Evolutionary conservation across 129 eudicot genomes (phyloP).

Genomic region (Tagetes erecta): DNA sequence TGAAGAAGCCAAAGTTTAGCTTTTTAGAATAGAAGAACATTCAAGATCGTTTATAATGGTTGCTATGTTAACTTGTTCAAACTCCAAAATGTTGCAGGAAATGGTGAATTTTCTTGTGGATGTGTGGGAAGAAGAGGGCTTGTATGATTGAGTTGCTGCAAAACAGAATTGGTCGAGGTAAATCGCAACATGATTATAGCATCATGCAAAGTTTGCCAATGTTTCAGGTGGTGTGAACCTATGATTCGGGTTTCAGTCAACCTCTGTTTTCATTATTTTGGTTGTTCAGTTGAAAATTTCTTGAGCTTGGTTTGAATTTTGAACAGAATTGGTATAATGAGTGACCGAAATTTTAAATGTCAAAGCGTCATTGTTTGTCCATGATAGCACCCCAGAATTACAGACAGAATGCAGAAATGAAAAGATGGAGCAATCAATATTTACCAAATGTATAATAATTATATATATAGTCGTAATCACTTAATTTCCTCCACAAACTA

Average conservation of each 20-base stretch:
- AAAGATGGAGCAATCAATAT: too few relatives aligned
- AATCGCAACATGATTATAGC: slow-evolving; percentile 28
- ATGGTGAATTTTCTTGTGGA: slow-evolving; percentile 86
- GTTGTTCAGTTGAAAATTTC: slow-evolving; percentile 16
- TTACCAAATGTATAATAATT: too few relatives aligned
- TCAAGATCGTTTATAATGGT: not conserved
- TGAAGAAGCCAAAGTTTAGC: too few relatives aligned
- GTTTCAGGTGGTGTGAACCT: slow-evolving; percentile 24
- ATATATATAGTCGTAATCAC: too few relatives aligned
- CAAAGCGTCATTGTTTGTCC: not conserved
- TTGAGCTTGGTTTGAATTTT: slow-evolving; percentile 13
- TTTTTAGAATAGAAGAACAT: too few relatives aligned
- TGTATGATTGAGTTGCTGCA: slow-evolving; percentile 58
- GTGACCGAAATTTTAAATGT: not conserved
- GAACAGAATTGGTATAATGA: not conserved
- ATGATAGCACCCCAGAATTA: too few relatives aligned
- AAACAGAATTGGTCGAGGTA: slow-evolving; percentile 10
- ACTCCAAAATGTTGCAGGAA: slow-evolving; percentile 52
- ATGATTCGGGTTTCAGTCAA: slow-evolving; percentile 9
- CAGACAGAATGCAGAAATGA: too few relatives aligned
- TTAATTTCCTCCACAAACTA: too few relatives aligned
- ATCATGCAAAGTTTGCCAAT: slow-evolving; percentile 19
- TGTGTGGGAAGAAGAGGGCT: slow-evolving; percentile 90
- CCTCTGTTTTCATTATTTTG: slow-evolving; percentile 10
- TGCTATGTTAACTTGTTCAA: not conserved